Evolutionary conservation across 768 basidiomycete species (phyloP), one percentile per base, ranked within the genome.

Genomic region (Pulveroboletus ravenelii): DNA sequence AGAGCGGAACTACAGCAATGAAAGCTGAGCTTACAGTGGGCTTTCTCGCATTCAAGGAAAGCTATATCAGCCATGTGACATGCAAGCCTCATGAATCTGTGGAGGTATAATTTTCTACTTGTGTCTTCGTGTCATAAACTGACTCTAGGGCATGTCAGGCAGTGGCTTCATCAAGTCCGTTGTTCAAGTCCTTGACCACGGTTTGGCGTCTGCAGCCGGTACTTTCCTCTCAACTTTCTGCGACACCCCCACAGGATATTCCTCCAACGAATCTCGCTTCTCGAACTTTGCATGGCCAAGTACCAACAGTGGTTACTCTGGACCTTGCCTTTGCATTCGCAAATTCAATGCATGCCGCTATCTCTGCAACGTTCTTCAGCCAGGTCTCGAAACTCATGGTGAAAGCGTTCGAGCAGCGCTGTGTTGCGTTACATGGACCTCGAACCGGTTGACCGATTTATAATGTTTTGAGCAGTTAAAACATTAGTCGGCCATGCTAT

Each of bases 361-460:
- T 94, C n/a, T 89, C 90, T 5, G 77, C 84, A 18, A 73, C 83
- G 3, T 93, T 97, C 65, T 90, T 97, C 63, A 87, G 87, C 9
- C 83, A 88, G 63, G 85, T 96, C 5, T 89, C 89, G 3, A 81
- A 80, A 57, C 77, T 86, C 69, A 97, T 96, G 92, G 85, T 97
- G 20, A 73, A 85, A 47, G 93, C 94, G 1, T 99, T 99, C 59
- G 93, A 97, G 70, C 77, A 85, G 55, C 79, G 93, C 25, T 95
- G 92, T 66, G 40, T 75, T 48, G 72, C 77, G 45, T 73, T 95
- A 6, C 93, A 93, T 60, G 87, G 89, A 5, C 64, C 63, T 17
- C 68, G 73, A 25, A 55, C 54, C 6, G 36, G 50, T 50, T 67
- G 47, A 62, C 36, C 7, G 12, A 17, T 23, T 25, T 15, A 29